Base-by-base conservation (phyloP, 148 eudicot genomes). In the Rhododendron ovatum region DNA sequence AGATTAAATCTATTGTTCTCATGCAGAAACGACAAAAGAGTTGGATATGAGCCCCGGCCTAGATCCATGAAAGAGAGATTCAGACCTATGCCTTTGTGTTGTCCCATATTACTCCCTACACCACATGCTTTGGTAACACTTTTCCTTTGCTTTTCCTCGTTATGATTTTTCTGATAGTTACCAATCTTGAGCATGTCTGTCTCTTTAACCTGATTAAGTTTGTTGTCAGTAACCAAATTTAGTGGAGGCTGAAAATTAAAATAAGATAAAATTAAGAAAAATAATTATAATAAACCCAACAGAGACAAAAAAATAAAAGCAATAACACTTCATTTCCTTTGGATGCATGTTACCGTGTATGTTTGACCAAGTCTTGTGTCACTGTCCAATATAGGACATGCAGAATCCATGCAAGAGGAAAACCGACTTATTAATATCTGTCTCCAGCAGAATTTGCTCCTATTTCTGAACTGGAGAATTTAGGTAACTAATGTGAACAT, bases 81-180 rank as follows among this genome's bases (percentile, higher is more conserved):
- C 86, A 96, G 99, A 45, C 96, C 99, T 67, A 93, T 97, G 93
- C 98, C 99, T 86, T 82, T 97, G 51, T 96, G 98, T 86, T 92
- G 94, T 88, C 98, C 99, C 61, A 91, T 95, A 87, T 87, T 97
- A 87, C 98, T 97, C 84, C 98, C 99, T 51, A 93, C 98, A 83
- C 88, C 99, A 83, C 99, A 97, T 93, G 98, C 99, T 78, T 89
- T 97, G 98, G 99, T 95, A 92, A 87, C 15, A 82, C 85, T 78
- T 85, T 50, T 11, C 22, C 53, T 61, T 81, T 35, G 45, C 35
- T 28, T 59, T 83, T 48, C 75, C 39, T 80, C 28, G 50, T 69
- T 65, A 41, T 55, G 65, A 81, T 74, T 82, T 48, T 71, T 71
- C 81, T 26, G 43, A 41, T 14, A 15, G 71, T 26, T 26, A 17